Base-by-base conservation (phyloP, 2,329 filamentous ascomycete genomes). In the Colletotrichum chlorophyti region DNA sequence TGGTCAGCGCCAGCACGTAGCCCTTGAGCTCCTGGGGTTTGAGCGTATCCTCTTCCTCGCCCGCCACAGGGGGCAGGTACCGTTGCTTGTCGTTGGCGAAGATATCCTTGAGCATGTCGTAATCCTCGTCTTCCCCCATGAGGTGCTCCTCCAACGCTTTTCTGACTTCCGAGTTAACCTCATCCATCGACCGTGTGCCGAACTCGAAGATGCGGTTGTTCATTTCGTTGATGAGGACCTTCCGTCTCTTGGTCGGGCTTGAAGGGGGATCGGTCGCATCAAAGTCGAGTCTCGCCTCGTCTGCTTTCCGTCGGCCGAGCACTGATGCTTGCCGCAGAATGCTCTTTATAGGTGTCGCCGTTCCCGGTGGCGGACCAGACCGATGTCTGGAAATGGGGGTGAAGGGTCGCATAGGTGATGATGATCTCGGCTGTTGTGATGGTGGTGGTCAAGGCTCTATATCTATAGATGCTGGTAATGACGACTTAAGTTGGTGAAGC, bases 1-100 rank as follows among this genome's bases (percentile, higher is more conserved):
- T 82, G 11, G 85, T 83, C 42, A 90, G 76, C n/a, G 86, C 86
- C 64, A 87, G 74, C 55, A 89, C 75, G 68, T 88, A 88, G 32
- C 79, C 77, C 63, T 83, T 80, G 43, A 88, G 76, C 64, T 87
- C 84, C 61, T 84, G 79, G 2, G 79, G 78, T 64, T 79, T 79
- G 42, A 80, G 65, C 5, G 62, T 62, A 15, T 75, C 77, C 27
- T 83, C 78, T 8, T 82, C 78, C 24, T 81, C 79, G 17, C 74
- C 70, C 4, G 73, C 74, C 10, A 77, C 73, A 14, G 70, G 69
- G 15, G 70, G 70, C 46, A 72, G 66, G 40, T 77, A 74, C 27
- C 72, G 69, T 61, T 75, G 76, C 54, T 75, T 76, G 60, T 83
- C 81, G 60, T 79, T 79, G 51, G 76, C 73, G 53, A 89, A 86